Conservation (phyloP, 495 filamentous ascomycete genomes). For the Diplogelasinospora grovesii region DNA sequence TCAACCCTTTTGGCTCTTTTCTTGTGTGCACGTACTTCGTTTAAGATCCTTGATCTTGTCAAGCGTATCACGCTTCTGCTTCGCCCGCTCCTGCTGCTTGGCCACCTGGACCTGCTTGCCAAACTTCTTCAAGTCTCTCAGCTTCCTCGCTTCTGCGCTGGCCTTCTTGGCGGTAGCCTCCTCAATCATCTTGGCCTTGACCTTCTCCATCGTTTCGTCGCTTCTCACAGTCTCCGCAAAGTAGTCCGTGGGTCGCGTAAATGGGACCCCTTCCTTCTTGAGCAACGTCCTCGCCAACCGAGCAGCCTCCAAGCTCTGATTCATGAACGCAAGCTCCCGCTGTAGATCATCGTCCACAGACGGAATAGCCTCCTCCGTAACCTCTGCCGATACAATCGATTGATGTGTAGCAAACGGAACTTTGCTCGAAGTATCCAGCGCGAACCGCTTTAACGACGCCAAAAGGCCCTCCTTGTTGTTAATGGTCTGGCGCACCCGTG, state of each 20-base stretch:
- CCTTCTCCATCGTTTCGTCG: conserved; percentile 95
- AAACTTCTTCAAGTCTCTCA: conserved; percentile 96
- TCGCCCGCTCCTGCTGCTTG: conserved; percentile 86
- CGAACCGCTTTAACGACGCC: conserved; percentile 69
- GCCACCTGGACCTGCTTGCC: conserved; percentile 97
- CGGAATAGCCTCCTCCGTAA: conserved; percentile 46
- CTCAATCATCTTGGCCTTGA: conserved; percentile 88
- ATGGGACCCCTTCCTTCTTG: conserved; percentile 74
- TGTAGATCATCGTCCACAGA: conserved; percentile 78
- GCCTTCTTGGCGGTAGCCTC: conserved; percentile 91
- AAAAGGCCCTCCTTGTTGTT: conserved; percentile 89
- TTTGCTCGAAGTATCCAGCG: conserved; percentile 48
- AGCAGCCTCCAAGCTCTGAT: conserved; percentile 76
- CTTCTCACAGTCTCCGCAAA: conserved; percentile 98
- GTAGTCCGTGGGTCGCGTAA: conserved; percentile 85
- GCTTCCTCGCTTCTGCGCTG: conserved; percentile 79
- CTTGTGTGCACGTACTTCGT: conserved; percentile 86
- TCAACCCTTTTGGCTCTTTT: too few species aligned
- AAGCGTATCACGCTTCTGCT: conserved; percentile 81
- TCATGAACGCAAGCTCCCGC: conserved; percentile 91
- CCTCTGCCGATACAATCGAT: conserved; percentile 41
- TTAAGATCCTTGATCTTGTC: conserved; percentile 93
- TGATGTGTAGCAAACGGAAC: conserved; percentile 51
- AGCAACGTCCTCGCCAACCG: conserved; percentile 62
- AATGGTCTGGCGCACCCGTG: conserved; percentile 89